These are phyloP conservation scores for Letharia lupina DNA, from an alignment of 495 filamentous ascomycete genomes.

Conservation along the genomic window DNA sequence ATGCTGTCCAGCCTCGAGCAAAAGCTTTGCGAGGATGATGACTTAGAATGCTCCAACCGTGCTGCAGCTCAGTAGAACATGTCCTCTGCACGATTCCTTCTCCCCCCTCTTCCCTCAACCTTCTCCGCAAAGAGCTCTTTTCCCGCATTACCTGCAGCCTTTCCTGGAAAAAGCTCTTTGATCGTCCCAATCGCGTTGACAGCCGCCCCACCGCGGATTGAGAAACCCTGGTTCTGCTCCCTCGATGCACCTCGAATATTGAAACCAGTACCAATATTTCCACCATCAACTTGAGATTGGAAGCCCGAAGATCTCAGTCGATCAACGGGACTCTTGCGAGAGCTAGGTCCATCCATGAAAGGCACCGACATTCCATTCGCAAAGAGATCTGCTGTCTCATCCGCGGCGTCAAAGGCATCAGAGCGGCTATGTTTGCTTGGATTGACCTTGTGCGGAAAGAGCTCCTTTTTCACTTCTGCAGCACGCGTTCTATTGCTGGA, in stretches of 20 bases:
- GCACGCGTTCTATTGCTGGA: slow-evolving; percentile 39
- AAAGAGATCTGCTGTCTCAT: slow-evolving; percentile 53
- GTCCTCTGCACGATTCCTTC: slow-evolving; percentile 42
- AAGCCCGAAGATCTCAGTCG: slow-evolving; percentile 30
- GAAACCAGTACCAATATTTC: slow-evolving; percentile 32
- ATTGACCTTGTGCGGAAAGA: slow-evolving; percentile 54
- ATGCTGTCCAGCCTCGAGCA: neutral
- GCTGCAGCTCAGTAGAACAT: slow-evolving; percentile 37
- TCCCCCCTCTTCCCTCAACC: slow-evolving; percentile 42
- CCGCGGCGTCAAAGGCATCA: slow-evolving; percentile 55
- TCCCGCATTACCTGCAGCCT: slow-evolving; percentile 52
- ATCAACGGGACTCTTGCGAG: slow-evolving; percentile 31
- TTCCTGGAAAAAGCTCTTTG: slow-evolving; percentile 63
- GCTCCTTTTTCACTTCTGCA: slow-evolving; percentile 51
- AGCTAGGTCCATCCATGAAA: slow-evolving; percentile 40
- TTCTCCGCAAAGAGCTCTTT: slow-evolving; percentile 63
- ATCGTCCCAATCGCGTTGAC: slow-evolving; percentile 28
- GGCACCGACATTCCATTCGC: slow-evolving; percentile 46
- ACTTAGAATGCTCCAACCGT: neutral
- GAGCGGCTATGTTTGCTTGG: slow-evolving; percentile 54
- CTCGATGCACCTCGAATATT: slow-evolving; percentile 55
- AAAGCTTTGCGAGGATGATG: neutral
- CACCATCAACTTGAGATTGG: slow-evolving; percentile 11
- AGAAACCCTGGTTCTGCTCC: slow-evolving; percentile 48
- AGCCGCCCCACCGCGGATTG: slow-evolving; percentile 54